These are phyloP conservation scores for Tricholomella constricta DNA, from an alignment of 768 basidiomycete species.

Conservation along the genomic window DNA sequence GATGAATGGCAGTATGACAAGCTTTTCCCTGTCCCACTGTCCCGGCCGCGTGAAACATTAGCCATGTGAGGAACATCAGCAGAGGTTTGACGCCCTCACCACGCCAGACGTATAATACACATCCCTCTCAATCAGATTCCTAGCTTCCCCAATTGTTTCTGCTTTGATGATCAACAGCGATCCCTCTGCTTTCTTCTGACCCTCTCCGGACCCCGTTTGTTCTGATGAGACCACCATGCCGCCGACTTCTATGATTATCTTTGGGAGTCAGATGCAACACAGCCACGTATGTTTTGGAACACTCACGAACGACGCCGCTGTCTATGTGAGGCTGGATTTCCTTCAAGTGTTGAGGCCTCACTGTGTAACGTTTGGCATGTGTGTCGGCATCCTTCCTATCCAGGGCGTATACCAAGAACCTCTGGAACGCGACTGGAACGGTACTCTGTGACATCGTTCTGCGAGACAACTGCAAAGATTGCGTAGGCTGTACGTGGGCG, in stretches of 20 bases:
- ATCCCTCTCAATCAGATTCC: constrained; percentile 32
- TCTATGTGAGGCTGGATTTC: constrained; percentile 37
- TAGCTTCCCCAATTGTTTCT: constrained; percentile 47
- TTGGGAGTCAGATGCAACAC: neutral
- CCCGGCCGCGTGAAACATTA: neutral
- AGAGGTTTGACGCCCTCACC: constrained; percentile 27
- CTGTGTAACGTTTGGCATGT: constrained; percentile 43
- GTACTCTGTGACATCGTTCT: constrained; percentile 9
- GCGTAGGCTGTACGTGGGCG: neutral
- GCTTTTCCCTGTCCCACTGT: constrained; percentile 64
- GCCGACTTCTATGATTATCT: constrained; percentile 49
- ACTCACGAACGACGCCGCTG: constrained; percentile 44
- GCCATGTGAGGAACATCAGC: neutral
- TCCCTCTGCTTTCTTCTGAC: constrained; percentile 46
- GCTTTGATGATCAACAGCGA: constrained; percentile 55
- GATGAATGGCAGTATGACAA: constrained; percentile 52
- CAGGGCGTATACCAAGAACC: constrained; percentile 57
- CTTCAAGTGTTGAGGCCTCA: constrained; percentile 47
- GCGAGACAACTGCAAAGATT: neutral
- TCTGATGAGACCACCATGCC: constrained; percentile 53
- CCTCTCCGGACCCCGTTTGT: constrained; percentile 32
- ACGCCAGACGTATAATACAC: constrained; percentile 42
- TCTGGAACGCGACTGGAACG: constrained; percentile 20
- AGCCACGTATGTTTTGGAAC: neutral
- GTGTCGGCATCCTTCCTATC: constrained; percentile 49